Base-by-base conservation (phyloP, 2,329 filamentous ascomycete genomes). In the Calycina herbarum region DNA sequence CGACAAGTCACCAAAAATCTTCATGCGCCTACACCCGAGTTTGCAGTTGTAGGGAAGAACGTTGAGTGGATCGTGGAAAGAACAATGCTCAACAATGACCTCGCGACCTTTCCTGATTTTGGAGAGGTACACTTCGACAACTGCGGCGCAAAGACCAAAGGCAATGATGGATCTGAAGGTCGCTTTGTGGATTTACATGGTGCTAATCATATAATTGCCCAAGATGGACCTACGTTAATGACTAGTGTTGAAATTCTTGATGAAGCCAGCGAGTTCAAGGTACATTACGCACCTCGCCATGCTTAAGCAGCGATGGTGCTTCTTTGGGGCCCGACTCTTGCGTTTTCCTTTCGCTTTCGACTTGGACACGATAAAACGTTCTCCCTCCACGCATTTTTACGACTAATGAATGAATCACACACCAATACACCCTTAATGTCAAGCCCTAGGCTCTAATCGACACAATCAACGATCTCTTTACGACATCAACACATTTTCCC, bases 51-150 rank as follows among this genome's bases (percentile, higher is more conserved):
- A 11, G 35, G 58, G 17, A 40, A 15, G 20, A 42, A 5, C 20
- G 33, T n/a, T 7, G 31, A 60, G 38, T 60, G 58, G 58, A 60
- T 60, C 3, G 58, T 60, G 6, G 31, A 60, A 60, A 40, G 38
- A n/a, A 7, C 24, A 2, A 17, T 8, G 7, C 5, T 48, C 24
- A 29, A 45, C 15, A 31, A n/a, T 7, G 10, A n/a, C 6, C 20
- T 45, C 2, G 11, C 24, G 20, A 42, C 24, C 15, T n/a, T 60
- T 29, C 58, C 58, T 8, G 58, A 60, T 24, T 45, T 60, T 42
- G 38, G 38, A 40, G 27, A 33, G 58, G 35, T 60, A 8, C 15
- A 31, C 20, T 59, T 59, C 11, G 5, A 20, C 15, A 40, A 59
- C 24, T 60, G 58, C 24, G n/a, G 10, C 20, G 45, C 45, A 11